Base-by-base conservation (phyloP, 2,329 filamentous ascomycete species). In the Cylindrodendrum hubeiense region DNA sequence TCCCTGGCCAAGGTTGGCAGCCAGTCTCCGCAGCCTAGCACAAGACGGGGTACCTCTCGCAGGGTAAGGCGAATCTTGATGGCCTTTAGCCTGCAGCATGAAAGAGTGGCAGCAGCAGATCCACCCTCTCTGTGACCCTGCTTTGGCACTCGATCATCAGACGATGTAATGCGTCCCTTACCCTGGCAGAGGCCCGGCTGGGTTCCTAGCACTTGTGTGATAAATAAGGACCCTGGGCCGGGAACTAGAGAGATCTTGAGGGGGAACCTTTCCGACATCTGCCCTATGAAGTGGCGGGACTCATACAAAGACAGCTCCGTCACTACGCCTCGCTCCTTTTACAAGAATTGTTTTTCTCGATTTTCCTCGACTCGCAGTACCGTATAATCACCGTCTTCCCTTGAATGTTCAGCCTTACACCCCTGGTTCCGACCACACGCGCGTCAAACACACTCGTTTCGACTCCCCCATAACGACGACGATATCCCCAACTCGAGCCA, bases 1-100 rank as follows among this genome's bases (percentile, higher is more conserved):
- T 79, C 80, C 68, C 72, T 71, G 65, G 66, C 64, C 53, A 65
- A 63, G 66, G 64, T 64, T 69, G 69, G 70, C 80, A 78, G 80
- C 75, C 81, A 81, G 71, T 74, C 71, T 74, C 74, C 69, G 71
- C 66, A 75, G 60, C 71, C 67, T 61, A 71, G 71, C 64, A 70
- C 65, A 65, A 57, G 67, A 65, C 56, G 69, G 71, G 63, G 69
- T 65, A 61, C 69, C 65, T 56, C 72, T 69, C 71, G 65, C 65
- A 59, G 67, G 71, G 70, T 66, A 67, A 70, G 66, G 65, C 61
- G 65, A 74, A 72, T 68, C 72, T 74, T 70, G 66, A 74, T 74
- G 71, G 70, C 63, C 66, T 72, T 69, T 69, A 74, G 72, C 67
- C 67, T 75, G 72, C 72, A 74, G 71, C 71, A 74, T 74, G 71